phyloP scores from a whole-genome alignment of 768 basidiomycete genomes.

The Botryobasidium botryosum region DNA sequence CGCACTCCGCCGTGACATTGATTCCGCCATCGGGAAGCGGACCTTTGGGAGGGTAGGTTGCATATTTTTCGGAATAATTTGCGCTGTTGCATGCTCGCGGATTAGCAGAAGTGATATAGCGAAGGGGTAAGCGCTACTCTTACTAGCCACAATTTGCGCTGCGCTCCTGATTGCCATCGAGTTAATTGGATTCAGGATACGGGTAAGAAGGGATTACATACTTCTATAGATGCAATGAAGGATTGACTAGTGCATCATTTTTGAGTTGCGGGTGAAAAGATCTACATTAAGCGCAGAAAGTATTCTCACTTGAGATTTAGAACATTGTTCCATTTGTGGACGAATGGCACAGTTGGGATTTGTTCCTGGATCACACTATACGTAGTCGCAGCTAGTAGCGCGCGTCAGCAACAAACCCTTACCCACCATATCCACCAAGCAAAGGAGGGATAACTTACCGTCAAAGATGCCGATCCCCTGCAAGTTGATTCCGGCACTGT shows the following conservation, averaged over 20 bases:
- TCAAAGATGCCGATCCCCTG: slow-evolving; percentile 60
- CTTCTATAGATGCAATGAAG: slow-evolving; percentile 41
- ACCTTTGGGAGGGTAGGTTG: slow-evolving; percentile 52
- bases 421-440: too few species aligned
- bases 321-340: slow-evolving; percentile 45
- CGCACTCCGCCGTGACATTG: slow-evolving; percentile 32
- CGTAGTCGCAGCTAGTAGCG: too few species aligned
- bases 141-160: too few species aligned
- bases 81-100: slow-evolving; percentile 44
- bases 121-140: too few species aligned
- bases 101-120: too few species aligned
- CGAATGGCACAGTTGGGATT: slow-evolving; percentile 58
- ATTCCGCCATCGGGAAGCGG: slow-evolving; percentile 48
- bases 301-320: slow-evolving; percentile 72
- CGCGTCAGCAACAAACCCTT: too few species aligned
- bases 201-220: too few species aligned
- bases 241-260: too few species aligned
- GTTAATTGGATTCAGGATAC: too few species aligned
- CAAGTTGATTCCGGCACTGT: slow-evolving; percentile 38
- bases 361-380: slow-evolving; percentile 50
- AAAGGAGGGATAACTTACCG: slow-evolving; percentile 31
- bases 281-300: too few species aligned
- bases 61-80: slow-evolving; percentile 40
- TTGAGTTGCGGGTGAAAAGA: too few species aligned
- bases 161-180: too few species aligned